Conservation (phyloP, 495 filamentous ascomycete genomes). For the Podospora pseudopauciseta region DNA sequence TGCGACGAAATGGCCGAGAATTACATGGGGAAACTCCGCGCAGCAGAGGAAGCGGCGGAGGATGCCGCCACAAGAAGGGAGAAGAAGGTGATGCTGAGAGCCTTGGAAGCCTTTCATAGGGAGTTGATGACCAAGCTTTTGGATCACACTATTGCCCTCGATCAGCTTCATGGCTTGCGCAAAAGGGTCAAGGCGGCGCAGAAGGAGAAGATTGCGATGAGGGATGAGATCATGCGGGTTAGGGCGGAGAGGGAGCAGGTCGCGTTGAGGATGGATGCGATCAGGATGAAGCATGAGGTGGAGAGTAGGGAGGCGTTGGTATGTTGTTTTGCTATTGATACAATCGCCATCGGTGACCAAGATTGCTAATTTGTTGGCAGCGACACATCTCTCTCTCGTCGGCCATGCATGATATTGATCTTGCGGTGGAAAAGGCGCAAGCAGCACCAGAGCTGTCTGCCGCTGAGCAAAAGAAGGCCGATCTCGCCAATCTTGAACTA, state of each 20-base stretch:
- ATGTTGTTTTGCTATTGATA: slow-evolving; percentile 15
- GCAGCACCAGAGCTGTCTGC: slow-evolving; percentile 37
- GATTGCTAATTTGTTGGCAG: slow-evolving; percentile 26
- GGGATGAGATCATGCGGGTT: slow-evolving; percentile 60
- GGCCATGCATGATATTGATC: slow-evolving; percentile 54
- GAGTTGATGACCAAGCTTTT: slow-evolving; percentile 63
- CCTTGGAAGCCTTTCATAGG: slow-evolving; percentile 64
- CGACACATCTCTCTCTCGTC: slow-evolving; percentile 48
- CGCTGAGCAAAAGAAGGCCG: slow-evolving; percentile 38
- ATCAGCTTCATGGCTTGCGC: slow-evolving; percentile 60
- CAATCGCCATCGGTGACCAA: neutral
- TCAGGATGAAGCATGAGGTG: slow-evolving; percentile 57
- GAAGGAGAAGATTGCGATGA: slow-evolving; percentile 60
- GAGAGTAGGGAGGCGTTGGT: slow-evolving; percentile 47
- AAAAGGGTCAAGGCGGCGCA: slow-evolving; percentile 60
- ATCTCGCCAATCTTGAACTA: slow-evolving; percentile 47
- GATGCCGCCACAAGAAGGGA: slow-evolving; percentile 46
- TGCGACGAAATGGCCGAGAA: slow-evolving; percentile 63
- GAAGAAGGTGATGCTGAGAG: slow-evolving; percentile 57
- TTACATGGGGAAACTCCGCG: slow-evolving; percentile 44
- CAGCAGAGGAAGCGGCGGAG: slow-evolving; percentile 36
- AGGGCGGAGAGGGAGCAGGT: slow-evolving; percentile 63
- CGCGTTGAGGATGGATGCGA: slow-evolving; percentile 64
- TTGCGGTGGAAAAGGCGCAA: slow-evolving; percentile 47
- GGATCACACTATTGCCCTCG: slow-evolving; percentile 57